A percentile compares a stretch with the other conserved stretches of the same genome.
Evolutionary conservation across 2,329 filamentous ascomycete species (phyloP).

Genomic region (Venturia effusa): DNA sequence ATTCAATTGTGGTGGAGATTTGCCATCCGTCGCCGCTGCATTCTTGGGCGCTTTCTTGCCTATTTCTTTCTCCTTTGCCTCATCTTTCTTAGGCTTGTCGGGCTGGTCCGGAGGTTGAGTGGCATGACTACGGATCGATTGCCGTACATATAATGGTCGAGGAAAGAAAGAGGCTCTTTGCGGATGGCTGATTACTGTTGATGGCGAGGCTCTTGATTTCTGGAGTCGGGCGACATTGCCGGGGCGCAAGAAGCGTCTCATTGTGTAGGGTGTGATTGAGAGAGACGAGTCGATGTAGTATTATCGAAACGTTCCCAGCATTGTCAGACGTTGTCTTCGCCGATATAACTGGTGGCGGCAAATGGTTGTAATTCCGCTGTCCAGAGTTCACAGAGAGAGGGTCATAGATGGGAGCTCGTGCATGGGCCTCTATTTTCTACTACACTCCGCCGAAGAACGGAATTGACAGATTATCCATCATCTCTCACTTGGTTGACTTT

Average conservation of each 20-base stretch:
- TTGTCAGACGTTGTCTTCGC: background rate
- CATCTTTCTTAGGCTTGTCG: slow-evolving; percentile 21
- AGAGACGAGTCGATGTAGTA: background rate
- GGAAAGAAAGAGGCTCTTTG: slow-evolving; percentile 6
- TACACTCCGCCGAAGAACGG: background rate
- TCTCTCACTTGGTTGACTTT: background rate
- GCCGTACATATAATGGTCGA: slow-evolving; percentile 1
- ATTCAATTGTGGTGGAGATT: slow-evolving; percentile 24
- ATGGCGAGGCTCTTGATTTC: slow-evolving; percentile 3
- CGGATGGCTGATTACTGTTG: slow-evolving; percentile 6
- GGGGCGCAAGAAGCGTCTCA: slow-evolving; percentile 2
- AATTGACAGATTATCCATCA: background rate
- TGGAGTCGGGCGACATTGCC: slow-evolving; percentile 1
- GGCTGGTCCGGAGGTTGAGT: slow-evolving; percentile 33
- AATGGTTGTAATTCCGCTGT: background rate
- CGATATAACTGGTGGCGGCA: background rate
- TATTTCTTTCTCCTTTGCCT: slow-evolving; percentile 19
- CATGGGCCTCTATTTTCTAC: background rate
- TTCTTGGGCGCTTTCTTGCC: slow-evolving; percentile 18
- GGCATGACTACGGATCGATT: slow-evolving; percentile 22
- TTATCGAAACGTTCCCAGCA: background rate
- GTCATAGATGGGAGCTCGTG: background rate
- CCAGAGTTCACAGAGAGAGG: background rate
- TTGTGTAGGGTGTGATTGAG: background rate
- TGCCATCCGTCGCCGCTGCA: slow-evolving; percentile 18